A percentile compares a stretch with the other conserved stretches of the same genome.
Evolutionary conservation across 495 filamentous ascomycete species (phyloP).

Genomic region (Aspergillus ellipticus): DNA sequence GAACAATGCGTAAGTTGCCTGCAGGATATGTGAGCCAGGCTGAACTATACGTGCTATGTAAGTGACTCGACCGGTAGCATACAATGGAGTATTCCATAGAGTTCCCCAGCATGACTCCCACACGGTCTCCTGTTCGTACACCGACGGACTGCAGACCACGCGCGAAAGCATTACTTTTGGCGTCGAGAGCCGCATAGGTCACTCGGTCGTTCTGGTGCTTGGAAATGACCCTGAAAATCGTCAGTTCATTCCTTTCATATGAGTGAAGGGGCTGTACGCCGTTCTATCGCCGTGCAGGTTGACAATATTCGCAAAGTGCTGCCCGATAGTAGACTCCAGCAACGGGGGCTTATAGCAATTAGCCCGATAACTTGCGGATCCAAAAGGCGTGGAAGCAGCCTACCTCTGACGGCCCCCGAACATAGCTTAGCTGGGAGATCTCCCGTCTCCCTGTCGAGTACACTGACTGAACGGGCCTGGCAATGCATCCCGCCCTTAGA

Average conservation of each 20-base stretch:
- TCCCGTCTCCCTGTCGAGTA: constrained; percentile 16
- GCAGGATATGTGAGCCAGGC: constrained; percentile 7
- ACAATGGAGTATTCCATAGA: constrained; percentile 75
- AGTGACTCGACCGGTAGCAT: constrained; percentile 18
- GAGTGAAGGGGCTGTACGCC: constrained; percentile 50
- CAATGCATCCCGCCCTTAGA: background rate
- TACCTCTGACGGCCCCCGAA: constrained; percentile 44
- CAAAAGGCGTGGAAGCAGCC: constrained; percentile 4
- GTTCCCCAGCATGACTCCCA: constrained; percentile 85
- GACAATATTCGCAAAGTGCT: constrained; percentile 75
- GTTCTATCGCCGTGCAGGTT: constrained; percentile 67
- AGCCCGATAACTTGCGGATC: background rate
- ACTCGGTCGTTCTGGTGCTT: constrained; percentile 59
- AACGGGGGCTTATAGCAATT: constrained; percentile 58
- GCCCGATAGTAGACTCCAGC: constrained; percentile 69
- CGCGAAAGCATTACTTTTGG: constrained; percentile 72
- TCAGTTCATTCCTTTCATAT: background rate
- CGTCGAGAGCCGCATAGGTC: constrained; percentile 73
- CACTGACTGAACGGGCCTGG: background rate
- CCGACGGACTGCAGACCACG: constrained; percentile 68
- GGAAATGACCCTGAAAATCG: constrained; percentile 54
- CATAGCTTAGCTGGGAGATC: constrained; percentile 46
- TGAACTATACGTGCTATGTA: background rate
- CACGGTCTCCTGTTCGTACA: constrained; percentile 78
- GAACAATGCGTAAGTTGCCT: constrained; percentile 81